A percentile compares a stretch with the other conserved stretches of the same genome.
Evolutionary conservation across 202 grass and related monocot species (phyloP).

Genomic region (Zizania palustris): DNA sequence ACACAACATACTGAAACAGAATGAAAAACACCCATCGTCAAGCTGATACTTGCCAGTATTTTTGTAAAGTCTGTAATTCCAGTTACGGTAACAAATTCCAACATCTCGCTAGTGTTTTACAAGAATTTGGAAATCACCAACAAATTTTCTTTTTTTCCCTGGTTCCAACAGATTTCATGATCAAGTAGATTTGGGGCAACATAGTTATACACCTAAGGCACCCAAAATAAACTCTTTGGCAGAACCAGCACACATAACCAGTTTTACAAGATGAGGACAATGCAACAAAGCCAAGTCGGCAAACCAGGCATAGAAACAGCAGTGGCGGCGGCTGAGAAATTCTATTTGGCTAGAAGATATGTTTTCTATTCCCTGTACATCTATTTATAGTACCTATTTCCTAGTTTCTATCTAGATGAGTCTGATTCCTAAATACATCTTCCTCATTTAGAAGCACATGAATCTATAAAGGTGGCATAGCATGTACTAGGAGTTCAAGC

Average conservation of each 20-base stretch:
- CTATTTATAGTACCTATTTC: background rate
- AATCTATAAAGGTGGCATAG: background rate
- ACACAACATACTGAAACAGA: slow-evolving; percentile 27
- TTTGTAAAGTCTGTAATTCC: slow-evolving; percentile 9
- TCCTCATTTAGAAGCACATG: background rate
- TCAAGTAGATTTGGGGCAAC: slow-evolving; percentile 22
- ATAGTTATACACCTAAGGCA: slow-evolving; percentile 18
- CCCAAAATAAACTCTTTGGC: background rate
- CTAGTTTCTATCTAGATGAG: background rate
- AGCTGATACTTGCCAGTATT: background rate
- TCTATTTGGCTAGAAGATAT: background rate
- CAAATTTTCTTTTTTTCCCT: background rate
- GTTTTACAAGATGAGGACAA: background rate
- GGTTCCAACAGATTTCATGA: slow-evolving; percentile 15
- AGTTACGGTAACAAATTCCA: slow-evolving; percentile 13
- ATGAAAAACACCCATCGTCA: slow-evolving; percentile 5
- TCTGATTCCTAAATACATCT: background rate
- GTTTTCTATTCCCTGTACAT: background rate
- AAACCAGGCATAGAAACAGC: background rate
- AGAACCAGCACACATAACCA: background rate
- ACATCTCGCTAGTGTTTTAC: slow-evolving; percentile 7
- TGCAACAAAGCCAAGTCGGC: background rate
- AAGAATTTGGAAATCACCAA: background rate
- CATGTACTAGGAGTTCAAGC: background rate
- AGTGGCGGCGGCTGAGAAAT: background rate